Conservation (phyloP, 257 asterid species). For the Verbena officinalis region DNA sequence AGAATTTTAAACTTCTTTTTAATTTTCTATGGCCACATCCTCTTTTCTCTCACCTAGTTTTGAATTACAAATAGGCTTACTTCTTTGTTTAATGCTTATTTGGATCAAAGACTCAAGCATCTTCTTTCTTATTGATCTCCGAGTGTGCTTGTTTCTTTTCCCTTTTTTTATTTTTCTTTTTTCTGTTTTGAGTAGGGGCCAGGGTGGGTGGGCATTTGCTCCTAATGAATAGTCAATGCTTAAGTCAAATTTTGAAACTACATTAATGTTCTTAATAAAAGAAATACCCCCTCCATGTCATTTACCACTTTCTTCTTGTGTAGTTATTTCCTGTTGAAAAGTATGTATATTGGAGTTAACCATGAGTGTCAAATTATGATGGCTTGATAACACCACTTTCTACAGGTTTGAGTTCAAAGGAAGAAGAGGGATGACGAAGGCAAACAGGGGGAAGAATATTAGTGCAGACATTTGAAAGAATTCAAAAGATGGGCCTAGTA, state of each 20-base stretch:
- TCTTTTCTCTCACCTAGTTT: neutral
- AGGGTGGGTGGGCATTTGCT: neutral
- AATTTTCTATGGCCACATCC: constrained; percentile 1
- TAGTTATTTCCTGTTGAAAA: neutral
- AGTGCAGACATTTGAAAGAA: constrained; percentile 14
- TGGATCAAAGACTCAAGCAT: neutral
- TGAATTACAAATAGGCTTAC: no score
- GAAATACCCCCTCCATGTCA: neutral
- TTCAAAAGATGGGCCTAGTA: neutral
- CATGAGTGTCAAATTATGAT: constrained; percentile 6
- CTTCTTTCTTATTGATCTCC: neutral
- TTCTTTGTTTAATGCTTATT: no score
- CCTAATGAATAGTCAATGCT: constrained; percentile 1
- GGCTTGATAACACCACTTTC: neutral
- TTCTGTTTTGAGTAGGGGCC: neutral
- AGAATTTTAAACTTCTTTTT: neutral
- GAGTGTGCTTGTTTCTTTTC: neutral
- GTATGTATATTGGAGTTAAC: neutral
- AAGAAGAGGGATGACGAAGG: constrained; percentile 23
- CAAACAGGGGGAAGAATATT: constrained; percentile 4
- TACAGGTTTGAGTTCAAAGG: constrained; percentile 30
- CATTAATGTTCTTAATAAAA: neutral
- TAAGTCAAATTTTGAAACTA: neutral
- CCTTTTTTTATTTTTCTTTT: neutral
- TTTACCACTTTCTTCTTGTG: neutral